Percentiles rank a stretch among this genome's conserved stretches.
phyloP scores from a whole-genome alignment of 2,329 filamentous ascomycete genomes.

The Macrophomina phaseolina region DNA sequence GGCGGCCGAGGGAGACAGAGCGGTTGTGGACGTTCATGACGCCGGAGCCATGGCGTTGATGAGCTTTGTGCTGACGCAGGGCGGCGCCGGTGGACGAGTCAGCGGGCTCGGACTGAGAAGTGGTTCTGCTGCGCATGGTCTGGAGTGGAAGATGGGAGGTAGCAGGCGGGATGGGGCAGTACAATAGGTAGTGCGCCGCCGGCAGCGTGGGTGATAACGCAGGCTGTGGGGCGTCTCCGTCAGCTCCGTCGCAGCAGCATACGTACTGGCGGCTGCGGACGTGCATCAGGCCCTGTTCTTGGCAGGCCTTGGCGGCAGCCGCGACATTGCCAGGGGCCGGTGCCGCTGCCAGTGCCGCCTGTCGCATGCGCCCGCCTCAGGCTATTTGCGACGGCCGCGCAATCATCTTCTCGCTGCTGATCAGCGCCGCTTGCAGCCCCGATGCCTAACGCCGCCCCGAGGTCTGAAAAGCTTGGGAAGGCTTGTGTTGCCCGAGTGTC shows the following conservation, averaged over 20 bases:
- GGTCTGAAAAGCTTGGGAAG: constrained; percentile 17
- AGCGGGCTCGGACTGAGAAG: constrained; percentile 25
- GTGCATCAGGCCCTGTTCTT: constrained; percentile 20
- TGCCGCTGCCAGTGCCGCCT: neutral
- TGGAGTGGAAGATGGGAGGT: constrained; percentile 1
- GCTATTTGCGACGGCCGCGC: constrained; percentile 18
- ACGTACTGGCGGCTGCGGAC: neutral
- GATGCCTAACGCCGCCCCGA: neutral
- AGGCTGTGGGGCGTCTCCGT: constrained; percentile 20
- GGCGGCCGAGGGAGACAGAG: constrained; percentile 25
- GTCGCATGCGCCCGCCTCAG: neutral
- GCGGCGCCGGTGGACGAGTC: constrained; percentile 26
- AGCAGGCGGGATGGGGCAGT: neutral
- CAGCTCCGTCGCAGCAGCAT: constrained; percentile 19
- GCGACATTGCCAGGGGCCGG: constrained; percentile 16
- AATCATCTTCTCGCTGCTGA: constrained; percentile 11
- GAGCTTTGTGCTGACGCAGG: constrained; percentile 24
- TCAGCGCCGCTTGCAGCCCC: constrained; percentile 1
- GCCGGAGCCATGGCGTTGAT: constrained; percentile 27
- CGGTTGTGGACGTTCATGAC: constrained; percentile 13
- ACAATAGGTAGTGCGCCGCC: neutral
- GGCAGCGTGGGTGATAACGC: constrained; percentile 12
- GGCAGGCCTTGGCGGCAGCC: neutral
- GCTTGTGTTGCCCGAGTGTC: constrained; percentile 3
- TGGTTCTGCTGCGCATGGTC: constrained; percentile 26